Evolutionary conservation across 169 alveolate species (phyloP).

Genomic region (Eimeria zaria): DNA sequence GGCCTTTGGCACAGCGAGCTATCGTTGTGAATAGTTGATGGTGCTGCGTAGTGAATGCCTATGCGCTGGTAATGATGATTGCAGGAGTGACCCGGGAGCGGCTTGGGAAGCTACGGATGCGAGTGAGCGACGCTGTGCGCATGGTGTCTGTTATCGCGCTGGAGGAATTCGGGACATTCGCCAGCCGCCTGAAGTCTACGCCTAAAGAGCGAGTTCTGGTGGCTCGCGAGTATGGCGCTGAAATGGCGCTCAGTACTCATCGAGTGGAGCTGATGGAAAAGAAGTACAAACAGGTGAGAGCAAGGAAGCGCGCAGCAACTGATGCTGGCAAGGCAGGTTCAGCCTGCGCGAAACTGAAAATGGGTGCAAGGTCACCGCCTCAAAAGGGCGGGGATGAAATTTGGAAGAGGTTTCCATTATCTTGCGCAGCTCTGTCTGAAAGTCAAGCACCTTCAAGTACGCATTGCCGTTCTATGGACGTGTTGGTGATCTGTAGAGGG

Average conservation of each 20-base stretch:
- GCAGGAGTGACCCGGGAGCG: slow-evolving; percentile 76
- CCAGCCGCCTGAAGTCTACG: slow-evolving; percentile 72
- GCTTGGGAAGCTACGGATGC: slow-evolving; percentile 70
- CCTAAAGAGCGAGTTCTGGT: slow-evolving; percentile 65
- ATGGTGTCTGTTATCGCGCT: slow-evolving; percentile 68
- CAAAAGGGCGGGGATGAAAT: neutral
- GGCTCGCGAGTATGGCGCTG: slow-evolving; percentile 76
- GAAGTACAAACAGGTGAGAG: slow-evolving; percentile 72
- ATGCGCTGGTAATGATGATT: neutral
- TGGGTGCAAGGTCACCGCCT: neutral
- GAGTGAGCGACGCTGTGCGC: slow-evolving; percentile 70
- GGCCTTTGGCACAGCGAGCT: neutral
- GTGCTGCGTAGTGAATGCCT: neutral
- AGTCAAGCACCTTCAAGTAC: neutral
- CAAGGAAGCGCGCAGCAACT: neutral
- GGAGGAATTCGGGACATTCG: slow-evolving; percentile 62
- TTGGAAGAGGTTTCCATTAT: neutral
- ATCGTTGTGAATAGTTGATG: neutral
- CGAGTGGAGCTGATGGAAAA: slow-evolving; percentile 61
- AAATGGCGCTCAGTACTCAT: slow-evolving; percentile 72
- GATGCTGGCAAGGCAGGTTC: neutral
- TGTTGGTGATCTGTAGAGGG: neutral
- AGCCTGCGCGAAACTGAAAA: neutral
- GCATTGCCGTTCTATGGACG: neutral
- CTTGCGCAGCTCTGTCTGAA: neutral